Evolutionary conservation across 2,329 filamentous ascomycete species (phyloP).

Genomic region (Talaromyces sp.): DNA sequence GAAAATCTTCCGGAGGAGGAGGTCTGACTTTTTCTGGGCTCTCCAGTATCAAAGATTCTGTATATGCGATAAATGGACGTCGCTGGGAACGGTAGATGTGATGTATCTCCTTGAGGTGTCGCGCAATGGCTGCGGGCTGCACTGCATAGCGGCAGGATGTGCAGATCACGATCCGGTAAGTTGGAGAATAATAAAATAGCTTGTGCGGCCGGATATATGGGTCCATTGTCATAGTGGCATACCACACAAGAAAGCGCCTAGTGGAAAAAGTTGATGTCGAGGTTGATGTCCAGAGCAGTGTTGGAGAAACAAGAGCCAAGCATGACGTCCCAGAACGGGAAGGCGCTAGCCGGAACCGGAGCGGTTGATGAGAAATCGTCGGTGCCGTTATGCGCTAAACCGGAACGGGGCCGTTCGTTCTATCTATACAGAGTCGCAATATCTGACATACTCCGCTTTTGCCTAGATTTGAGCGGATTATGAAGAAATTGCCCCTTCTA

Average conservation of each 20-base stretch:
- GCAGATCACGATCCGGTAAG: slow-evolving; percentile 19
- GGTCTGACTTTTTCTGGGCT: slow-evolving; percentile 16
- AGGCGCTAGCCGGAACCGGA: background rate
- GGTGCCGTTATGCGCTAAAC: slow-evolving; percentile 1
- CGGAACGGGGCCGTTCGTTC: slow-evolving; percentile 4
- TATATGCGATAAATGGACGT: slow-evolving; percentile 13
- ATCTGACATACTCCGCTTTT: too few species aligned
- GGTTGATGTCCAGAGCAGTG: too few species aligned
- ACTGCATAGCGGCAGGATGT: slow-evolving; percentile 22
- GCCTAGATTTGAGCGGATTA: too few species aligned
- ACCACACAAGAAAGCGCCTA: too few species aligned
- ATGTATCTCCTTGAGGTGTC: slow-evolving; percentile 29
- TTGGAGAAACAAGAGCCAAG: background rate
- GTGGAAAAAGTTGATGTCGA: too few species aligned
- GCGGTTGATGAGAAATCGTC: background rate
- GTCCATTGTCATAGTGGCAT: background rate
- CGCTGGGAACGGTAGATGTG: slow-evolving; percentile 15
- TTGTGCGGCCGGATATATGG: background rate
- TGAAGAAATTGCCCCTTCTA: background rate
- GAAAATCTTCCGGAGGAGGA: slow-evolving; percentile 19
- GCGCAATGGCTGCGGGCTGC: slow-evolving; percentile 20
- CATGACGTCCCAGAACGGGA: background rate
- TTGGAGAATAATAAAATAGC: slow-evolving; percentile 15
- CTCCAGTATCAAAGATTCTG: slow-evolving; percentile 3
- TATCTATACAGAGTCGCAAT: background rate